Conservation (phyloP, 1,284 basidiomycete species). For the Mycena sp. region DNA sequence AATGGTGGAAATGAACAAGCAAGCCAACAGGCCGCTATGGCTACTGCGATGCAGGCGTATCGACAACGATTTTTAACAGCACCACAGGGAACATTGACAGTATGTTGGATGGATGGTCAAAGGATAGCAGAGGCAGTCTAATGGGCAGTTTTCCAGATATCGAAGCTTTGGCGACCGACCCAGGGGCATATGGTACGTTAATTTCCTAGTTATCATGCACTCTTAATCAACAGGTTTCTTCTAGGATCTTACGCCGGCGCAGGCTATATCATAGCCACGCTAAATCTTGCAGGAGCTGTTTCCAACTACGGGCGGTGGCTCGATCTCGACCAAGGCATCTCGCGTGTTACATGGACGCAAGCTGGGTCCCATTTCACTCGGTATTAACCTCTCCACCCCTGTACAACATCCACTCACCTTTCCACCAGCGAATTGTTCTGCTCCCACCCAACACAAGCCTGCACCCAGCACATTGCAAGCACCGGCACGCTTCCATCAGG, state of each 20-base stretch:
- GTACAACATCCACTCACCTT: constrained; percentile 4
- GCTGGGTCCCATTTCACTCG: constrained; percentile 53
- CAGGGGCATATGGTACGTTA: constrained; percentile 70
- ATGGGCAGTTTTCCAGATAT: too few relatives aligned
- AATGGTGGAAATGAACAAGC: constrained; percentile 75
- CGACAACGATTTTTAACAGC: constrained; percentile 68
- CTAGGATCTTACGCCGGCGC: constrained; percentile 76
- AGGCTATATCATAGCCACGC: constrained; percentile 65
- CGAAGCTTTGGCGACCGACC: constrained; percentile 56
- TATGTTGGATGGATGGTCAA: constrained; percentile 43
- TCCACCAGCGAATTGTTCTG: constrained; percentile 70
- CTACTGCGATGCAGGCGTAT: constrained; percentile 60
- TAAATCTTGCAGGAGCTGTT: constrained; percentile 51
- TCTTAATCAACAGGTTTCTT: constrained; percentile 4
- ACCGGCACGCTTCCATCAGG: constrained; percentile 45
- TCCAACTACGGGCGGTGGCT: constrained; percentile 71
- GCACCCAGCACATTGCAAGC: constrained; percentile 58
- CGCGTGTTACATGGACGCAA: constrained; percentile 68
- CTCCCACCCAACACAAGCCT: constrained; percentile 69
- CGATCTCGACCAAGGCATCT: constrained; percentile 70
- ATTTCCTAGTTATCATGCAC: not conserved
- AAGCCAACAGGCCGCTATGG: constrained; percentile 54
- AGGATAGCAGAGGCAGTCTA: too few relatives aligned
- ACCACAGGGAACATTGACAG: constrained; percentile 67
- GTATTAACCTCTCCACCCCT: constrained; percentile 40